phyloP scores from a whole-genome alignment of 2,329 filamentous ascomycete genomes.

The Exophiala spinifera region DNA sequence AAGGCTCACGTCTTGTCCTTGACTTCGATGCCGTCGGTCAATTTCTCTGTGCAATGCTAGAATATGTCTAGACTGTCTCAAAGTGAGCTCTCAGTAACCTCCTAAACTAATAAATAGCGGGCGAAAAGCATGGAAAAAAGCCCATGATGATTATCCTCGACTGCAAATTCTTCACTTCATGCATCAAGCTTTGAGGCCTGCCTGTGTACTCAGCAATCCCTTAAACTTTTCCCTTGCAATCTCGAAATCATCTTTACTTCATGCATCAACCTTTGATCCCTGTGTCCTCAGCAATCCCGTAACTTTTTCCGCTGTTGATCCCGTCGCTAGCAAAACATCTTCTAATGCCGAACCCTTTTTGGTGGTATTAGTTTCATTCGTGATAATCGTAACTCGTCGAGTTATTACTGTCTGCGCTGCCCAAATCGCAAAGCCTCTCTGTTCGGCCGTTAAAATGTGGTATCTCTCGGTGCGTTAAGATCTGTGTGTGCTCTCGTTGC shows the following conservation, averaged over 20 bases:
- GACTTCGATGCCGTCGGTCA: no score
- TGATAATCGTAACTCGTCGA: constrained; percentile 1
- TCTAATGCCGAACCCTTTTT: not conserved
- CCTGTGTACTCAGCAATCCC: not conserved
- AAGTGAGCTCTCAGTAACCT: no score
- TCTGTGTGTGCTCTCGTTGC: not conserved
- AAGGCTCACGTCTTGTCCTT: no score
- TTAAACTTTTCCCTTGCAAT: not conserved
- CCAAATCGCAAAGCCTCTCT: not conserved
- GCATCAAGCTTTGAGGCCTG: not conserved
- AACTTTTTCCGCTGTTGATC: not conserved
- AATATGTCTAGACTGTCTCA: no score
- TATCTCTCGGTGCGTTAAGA: not conserved
- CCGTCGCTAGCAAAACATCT: not conserved
- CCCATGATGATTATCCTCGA: no score
- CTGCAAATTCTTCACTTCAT: no score
- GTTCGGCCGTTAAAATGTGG: not conserved
- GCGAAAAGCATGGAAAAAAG: no score
- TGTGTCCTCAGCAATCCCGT: not conserved
- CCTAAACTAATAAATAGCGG: no score
- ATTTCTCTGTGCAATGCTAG: no score
- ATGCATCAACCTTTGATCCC: not conserved
- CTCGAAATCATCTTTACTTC: no score
- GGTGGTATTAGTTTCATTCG: not conserved
- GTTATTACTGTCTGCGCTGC: not conserved